Base-by-base conservation (phyloP, 2,329 filamentous ascomycete genomes). In the Periconia sp. region DNA sequence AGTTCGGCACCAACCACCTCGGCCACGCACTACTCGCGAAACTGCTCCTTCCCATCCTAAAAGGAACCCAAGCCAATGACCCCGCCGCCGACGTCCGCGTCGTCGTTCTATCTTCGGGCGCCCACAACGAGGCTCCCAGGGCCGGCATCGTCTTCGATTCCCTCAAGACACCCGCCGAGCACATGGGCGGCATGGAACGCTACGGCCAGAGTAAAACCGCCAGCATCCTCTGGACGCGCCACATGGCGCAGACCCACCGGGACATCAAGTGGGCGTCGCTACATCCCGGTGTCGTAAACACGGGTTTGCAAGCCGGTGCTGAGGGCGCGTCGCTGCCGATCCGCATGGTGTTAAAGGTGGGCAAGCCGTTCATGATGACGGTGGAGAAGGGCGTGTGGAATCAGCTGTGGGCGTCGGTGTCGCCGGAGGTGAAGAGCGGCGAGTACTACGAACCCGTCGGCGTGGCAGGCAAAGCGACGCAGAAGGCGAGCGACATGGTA, bases 191-290 rank as follows among this genome's bases (percentile, higher is more conserved):
- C 3, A 69, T 61, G 30, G 52, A 45, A 7, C 71, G 76, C 11
- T 81, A 81, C 60, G 75, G 73, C 5, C 74, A 78, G 48, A 72
- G 69, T 53, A 81, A 81, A 58, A 70, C 80, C 6, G 78, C 79
- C 13, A 77, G 77, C 40, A 64, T 81, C 15, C 70, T 79, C 3
- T 79, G 74, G 58, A 63, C 75, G 0, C 54, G 64, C 3, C 65
- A 74, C 31, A 66, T 78, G 20, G 73, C 76, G 6, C 52, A 59
- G 13, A 66, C 64, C 0, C 75, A 79, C 53, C 77, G 77, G 1
- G 47, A 64, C 2, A 67, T 81, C 53, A 76, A 66, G 0, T 61
- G 62, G 7, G 67, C 71, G 0, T 65, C 74, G 0, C 54, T 78
- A 3, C 78, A 81, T 57, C 79, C 79, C 0, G 79, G 79, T 3